Evolutionary conservation across 1,284 basidiomycete genomes (phyloP).

Genomic region (Butyriboletus appendiculatus): DNA sequence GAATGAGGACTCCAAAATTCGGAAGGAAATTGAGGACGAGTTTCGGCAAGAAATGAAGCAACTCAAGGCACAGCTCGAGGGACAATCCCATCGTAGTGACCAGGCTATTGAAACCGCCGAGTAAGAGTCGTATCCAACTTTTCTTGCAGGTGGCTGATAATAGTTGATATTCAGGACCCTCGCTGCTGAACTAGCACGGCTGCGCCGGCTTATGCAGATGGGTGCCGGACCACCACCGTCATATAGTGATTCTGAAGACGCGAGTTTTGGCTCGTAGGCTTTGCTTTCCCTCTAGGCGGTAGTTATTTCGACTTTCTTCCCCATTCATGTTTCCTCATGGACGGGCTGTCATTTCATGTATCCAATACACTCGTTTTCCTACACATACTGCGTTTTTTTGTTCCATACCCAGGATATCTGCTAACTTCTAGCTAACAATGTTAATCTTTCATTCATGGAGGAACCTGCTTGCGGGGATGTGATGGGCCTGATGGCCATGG

Average conservation of each 20-base stretch:
- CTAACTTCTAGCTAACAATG: slow-evolving; percentile 7
- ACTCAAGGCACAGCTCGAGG: slow-evolving; percentile 51
- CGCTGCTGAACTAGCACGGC: slow-evolving; percentile 59
- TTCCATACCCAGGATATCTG: slow-evolving; percentile 30
- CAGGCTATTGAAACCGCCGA: slow-evolving; percentile 59
- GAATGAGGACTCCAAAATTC: slow-evolving; percentile 41
- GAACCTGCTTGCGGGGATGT: background rate
- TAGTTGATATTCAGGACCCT: slow-evolving; percentile 44
- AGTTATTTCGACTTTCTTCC: slow-evolving; percentile 7
- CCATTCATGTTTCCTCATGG: slow-evolving; percentile 14
- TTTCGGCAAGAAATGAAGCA: slow-evolving; percentile 50
- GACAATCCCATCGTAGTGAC: slow-evolving; percentile 54
- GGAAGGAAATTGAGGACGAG: slow-evolving; percentile 51
- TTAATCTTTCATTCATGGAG: background rate
- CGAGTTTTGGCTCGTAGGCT: slow-evolving; percentile 16
- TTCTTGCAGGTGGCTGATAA: background rate
- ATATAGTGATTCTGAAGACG: slow-evolving; percentile 9
- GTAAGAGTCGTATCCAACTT: slow-evolving; percentile 41
- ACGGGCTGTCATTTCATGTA: slow-evolving; percentile 34
- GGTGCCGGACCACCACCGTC: slow-evolving; percentile 32
- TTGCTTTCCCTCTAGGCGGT: background rate
- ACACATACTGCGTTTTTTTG: slow-evolving; percentile 25
- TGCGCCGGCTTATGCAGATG: slow-evolving; percentile 68
- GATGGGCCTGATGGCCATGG: no score
- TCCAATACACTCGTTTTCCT: slow-evolving; percentile 31